A percentile compares a stretch with the other conserved stretches of the same genome.
These are phyloP conservation scores for Hirsutella rhossiliensis DNA, from an alignment of 2,329 filamentous ascomycete genomes.

Conservation along the genomic window DNA sequence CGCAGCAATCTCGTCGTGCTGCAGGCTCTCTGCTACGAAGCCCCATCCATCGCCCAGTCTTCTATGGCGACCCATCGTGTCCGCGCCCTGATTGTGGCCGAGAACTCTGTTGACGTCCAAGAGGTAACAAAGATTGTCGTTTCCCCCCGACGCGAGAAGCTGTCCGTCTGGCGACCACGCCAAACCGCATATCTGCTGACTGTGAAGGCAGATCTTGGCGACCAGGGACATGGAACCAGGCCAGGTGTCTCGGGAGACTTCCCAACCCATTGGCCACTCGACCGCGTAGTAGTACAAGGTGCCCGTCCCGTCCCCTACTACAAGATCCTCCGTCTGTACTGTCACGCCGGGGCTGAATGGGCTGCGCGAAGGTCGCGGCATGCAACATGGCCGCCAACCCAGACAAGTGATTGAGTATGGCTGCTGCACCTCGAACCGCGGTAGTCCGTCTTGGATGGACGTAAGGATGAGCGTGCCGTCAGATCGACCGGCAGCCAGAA, in stretches of 20 bases:
- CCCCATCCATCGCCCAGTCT: background rate
- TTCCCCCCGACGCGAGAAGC: constrained; percentile 77
- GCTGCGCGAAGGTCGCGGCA: constrained; percentile 38
- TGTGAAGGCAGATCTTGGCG: constrained; percentile 65
- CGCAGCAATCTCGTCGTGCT: background rate
- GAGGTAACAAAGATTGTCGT: constrained; percentile 81
- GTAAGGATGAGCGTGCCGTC: constrained; percentile 67
- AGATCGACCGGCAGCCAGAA: constrained; percentile 75
- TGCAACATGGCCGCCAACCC: constrained; percentile 60
- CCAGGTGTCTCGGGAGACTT: constrained; percentile 56
- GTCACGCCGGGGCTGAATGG: constrained; percentile 31
- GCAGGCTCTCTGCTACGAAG: background rate
- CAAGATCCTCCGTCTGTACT: constrained; percentile 66
- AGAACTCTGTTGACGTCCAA: constrained; percentile 58
- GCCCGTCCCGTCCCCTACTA: constrained; percentile 76
- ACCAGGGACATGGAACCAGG: constrained; percentile 67
- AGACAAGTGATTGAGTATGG: constrained; percentile 65
- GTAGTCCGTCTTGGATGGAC: constrained; percentile 57
- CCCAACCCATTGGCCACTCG: constrained; percentile 64
- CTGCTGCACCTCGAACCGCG: constrained; percentile 66
- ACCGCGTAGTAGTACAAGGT: constrained; percentile 80
- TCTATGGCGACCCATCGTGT: background rate
- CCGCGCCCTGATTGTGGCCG: background rate
- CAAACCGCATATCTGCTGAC: constrained; percentile 87
- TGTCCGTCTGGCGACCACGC: constrained; percentile 70